Conservation (phyloP, 2,329 filamentous ascomycete genomes). For the Microcyclospora tardicrescens region DNA sequence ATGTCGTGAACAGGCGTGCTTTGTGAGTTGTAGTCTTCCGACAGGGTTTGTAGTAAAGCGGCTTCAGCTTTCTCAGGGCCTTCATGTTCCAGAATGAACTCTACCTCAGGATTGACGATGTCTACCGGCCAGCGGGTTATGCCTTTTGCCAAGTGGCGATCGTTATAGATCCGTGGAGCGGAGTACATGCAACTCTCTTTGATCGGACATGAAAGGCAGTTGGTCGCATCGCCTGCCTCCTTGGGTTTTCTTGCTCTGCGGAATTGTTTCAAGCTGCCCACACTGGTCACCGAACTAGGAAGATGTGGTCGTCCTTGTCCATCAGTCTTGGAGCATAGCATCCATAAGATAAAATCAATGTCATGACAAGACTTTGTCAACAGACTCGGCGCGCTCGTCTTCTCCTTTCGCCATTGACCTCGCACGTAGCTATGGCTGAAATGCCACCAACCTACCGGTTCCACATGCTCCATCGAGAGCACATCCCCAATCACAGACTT, state of each 20-base stretch:
- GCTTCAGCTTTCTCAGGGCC: constrained; percentile 39
- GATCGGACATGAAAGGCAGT: constrained; percentile 69
- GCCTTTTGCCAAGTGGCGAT: constrained; percentile 51
- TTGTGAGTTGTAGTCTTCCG: constrained; percentile 42
- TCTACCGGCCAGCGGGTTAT: constrained; percentile 71
- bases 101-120: constrained; percentile 85
- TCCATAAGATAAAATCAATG: constrained; percentile 83
- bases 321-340: constrained; percentile 47
- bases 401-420: constrained; percentile 84
- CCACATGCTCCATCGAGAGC: constrained; percentile 76
- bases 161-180: constrained; percentile 68
- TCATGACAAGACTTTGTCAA: constrained; percentile 96
- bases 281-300: constrained; percentile 61
- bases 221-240: constrained; percentile 63
- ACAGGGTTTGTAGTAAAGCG: constrained; percentile 36
- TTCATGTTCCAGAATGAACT: constrained; percentile 47
- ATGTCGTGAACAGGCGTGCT: constrained; percentile 40
- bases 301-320: constrained; percentile 46
- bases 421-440: constrained; percentile 83
- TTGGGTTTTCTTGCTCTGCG: constrained; percentile 60
- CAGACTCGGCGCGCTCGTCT: constrained; percentile 63
- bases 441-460: constrained; percentile 94
- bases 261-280: constrained; percentile 68
- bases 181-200: constrained; percentile 73
- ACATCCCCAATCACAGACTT: constrained; percentile 71